These are phyloP conservation scores for Hypoxylon sp. DNA, from an alignment of 2,329 filamentous ascomycete species.

Conservation along the genomic window DNA sequence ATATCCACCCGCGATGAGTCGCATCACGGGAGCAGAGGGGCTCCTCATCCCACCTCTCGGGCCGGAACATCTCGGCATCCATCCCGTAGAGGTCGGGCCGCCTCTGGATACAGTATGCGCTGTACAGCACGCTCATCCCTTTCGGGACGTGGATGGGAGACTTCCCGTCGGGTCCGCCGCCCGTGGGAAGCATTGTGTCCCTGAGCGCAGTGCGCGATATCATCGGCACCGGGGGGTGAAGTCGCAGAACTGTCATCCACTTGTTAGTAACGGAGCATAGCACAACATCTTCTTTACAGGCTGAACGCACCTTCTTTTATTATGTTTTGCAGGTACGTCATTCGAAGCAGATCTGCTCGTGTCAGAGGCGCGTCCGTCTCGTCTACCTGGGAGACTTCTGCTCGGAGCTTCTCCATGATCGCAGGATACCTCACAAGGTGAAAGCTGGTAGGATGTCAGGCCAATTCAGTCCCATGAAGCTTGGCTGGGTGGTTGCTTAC, in stretches of 20 bases:
- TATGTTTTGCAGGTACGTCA: conserved; percentile 47
- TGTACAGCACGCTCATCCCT: conserved; percentile 59
- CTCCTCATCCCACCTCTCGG: conserved; percentile 60
- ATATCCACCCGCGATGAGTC: conserved; percentile 46
- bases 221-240: conserved; percentile 49
- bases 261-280: neutral
- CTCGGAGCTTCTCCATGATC: conserved; percentile 44
- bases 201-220: conserved; percentile 45
- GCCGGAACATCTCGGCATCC: conserved; percentile 61
- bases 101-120: conserved; percentile 62
- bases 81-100: conserved; percentile 57
- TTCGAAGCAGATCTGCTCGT: conserved; percentile 41
- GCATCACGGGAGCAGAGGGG: conserved; percentile 41
- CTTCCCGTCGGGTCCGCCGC: conserved; percentile 47
- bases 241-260: conserved; percentile 27
- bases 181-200: conserved; percentile 47
- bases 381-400: conserved; percentile 42
- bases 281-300: neutral
- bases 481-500: conserved; percentile 29
- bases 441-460: conserved; percentile 34
- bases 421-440: conserved; percentile 46
- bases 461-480: neutral
- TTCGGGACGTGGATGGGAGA: conserved; percentile 51
- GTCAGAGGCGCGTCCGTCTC: conserved; percentile 35
- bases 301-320: conserved; percentile 47